Base-by-base conservation (phyloP, 805 yeast species). In the Yamadazyma endophytica region DNA sequence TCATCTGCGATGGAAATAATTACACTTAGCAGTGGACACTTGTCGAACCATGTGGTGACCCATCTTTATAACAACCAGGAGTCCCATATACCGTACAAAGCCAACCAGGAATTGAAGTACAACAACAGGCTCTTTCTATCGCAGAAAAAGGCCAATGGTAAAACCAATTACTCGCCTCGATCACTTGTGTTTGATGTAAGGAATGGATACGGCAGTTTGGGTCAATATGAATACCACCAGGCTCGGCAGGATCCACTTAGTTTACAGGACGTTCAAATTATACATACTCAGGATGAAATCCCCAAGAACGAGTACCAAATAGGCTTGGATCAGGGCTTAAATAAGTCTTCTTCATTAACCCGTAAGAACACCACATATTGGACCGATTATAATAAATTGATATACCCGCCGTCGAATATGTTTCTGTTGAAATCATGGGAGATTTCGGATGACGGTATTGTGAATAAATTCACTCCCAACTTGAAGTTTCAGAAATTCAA, bases 11-110 rank as follows among this genome's bases (percentile, higher is more conserved):
- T 12, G 5, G 43, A 41, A 21, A 19, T 38, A 6, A 38, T 31
- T 19, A 31, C 19, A 13, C 13, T 41, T 4, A 20, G 39, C 17
- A 22, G 28, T 13, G 84, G 95, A 0, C 89, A 83, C 8, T 49
- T 66, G 13, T 71, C 96, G 0, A 85, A 85, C 45, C 90, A 84
- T 52, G 53, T 85, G n/a, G 54, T 74, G 3, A 73, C 95, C 0
- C 96, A 86, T 46, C 80, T 85, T 50, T 85, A 79, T 64, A 90
- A 92, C 48, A 56, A 73, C 9, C 95, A 87, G 53, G 95, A 86
- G 35, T 56, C 74, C 7, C 78, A 75, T 47, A 68, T 82, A 26
- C 78, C 76, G 18, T 82, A 71, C 49, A 52, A 54, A n/a, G 49
- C 51, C 21, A 46, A 52, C 4, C 56, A 68, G 4, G 73, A 70